These are phyloP conservation scores for Perkinsus olseni DNA, from an alignment of 169 alveolate species.

Conservation along the genomic window DNA sequence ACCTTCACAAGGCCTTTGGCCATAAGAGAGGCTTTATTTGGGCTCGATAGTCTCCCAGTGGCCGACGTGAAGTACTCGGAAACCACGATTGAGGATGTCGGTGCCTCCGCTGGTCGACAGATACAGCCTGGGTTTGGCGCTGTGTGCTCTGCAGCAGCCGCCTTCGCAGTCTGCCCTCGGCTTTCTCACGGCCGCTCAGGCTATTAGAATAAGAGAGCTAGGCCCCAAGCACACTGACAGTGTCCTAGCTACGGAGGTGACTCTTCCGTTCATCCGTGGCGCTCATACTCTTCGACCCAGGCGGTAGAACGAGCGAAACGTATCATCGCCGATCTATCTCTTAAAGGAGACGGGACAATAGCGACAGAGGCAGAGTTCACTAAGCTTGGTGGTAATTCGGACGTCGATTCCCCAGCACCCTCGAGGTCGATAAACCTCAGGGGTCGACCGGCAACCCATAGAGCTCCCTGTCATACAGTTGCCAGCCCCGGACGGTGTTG, in stretches of 20 bases:
- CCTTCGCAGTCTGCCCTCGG: background rate
- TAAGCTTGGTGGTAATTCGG: background rate
- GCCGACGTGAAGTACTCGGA: background rate
- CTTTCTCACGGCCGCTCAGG: background rate
- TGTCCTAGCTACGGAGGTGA: background rate
- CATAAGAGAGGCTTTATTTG: background rate
- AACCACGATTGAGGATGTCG: background rate
- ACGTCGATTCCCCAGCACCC: background rate
- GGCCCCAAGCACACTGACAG: background rate
- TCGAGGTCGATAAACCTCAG: background rate
- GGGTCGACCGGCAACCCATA: background rate
- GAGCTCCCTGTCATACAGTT: background rate
- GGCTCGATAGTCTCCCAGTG: background rate
- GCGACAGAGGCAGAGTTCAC: background rate
- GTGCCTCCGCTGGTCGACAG: background rate
- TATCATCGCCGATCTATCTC: background rate
- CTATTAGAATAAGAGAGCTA: background rate
- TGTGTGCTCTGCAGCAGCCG: background rate
- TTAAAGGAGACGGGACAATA: background rate
- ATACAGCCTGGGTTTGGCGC: background rate
- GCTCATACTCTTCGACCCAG: background rate
- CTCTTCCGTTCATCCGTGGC: background rate
- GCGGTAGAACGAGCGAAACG: background rate
- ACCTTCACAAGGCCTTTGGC: background rate
- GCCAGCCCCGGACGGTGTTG: background rate